Base-by-base conservation (phyloP, 2,329 filamentous ascomycete species). In the Beauveria sp. region DNA sequence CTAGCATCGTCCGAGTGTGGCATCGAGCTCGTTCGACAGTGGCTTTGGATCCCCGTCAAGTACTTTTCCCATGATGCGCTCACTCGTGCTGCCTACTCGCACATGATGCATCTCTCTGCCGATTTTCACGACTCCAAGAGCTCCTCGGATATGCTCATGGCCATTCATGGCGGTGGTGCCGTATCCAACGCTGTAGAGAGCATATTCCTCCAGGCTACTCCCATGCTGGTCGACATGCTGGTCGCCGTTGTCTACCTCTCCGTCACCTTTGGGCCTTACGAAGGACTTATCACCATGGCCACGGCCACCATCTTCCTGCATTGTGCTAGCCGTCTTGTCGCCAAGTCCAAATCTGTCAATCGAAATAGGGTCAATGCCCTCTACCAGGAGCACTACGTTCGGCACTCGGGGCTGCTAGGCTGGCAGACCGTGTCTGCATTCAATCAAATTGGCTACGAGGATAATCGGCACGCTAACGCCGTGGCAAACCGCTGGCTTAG, bases 71-170 rank as follows among this genome's bases (percentile, higher is more conserved):
- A 79, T 40, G 80, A 81, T 54, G 77, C 81, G 43, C 72, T 86
- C 53, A 79, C 77, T 60, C 76, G 79, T 2, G 82, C 81, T 4
- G 81, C 82, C 2, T 85, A 82, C 67, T 81, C 81, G 10, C 83
- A 86, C 64, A 81, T 85, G 58, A 80, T 86, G 74, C 79, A 81
- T 61, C 77, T 86, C 7, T 85, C 83, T 1, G 82, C 82, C 24
- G 82, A 86, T 65, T 86, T 86, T 61, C 83, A 86, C 66, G 82
- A 86, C 66, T 80, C 81, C 22, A 83, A 85, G 70, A 85, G 80
- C 66, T 81, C 81, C 1, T 83, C 81, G 2, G 82, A 86, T 64
- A 80, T 84, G 66, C 77, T 81, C 68, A 76, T 82, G 71, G 82
- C 83, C 5, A 83, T 86, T 45, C 77, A 79, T 16, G 80, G 80